phyloP scores from a whole-genome alignment of 2,329 filamentous ascomycete genomes.

The Alternaria viburni region DNA sequence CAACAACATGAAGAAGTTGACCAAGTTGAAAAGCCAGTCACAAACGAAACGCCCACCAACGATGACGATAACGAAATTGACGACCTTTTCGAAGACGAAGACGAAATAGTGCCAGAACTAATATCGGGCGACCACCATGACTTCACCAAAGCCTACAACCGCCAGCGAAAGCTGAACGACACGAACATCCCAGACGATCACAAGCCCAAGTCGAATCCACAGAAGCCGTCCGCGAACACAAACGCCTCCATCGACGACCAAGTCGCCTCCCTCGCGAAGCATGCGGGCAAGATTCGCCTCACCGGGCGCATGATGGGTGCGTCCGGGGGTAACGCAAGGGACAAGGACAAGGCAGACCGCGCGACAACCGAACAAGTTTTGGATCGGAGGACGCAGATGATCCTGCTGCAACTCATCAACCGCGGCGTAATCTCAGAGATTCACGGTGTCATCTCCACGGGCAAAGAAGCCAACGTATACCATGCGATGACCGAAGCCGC shows the following conservation, averaged over 20 bases:
- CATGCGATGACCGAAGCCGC: conserved; percentile 74
- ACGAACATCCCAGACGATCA: conserved; percentile 56
- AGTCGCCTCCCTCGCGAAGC: conserved; percentile 79
- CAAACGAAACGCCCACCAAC: conserved; percentile 34
- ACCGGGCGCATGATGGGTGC: conserved; percentile 64
- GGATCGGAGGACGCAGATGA: conserved; percentile 93
- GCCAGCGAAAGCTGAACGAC: conserved; percentile 73
- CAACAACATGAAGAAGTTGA: conserved; percentile 12
- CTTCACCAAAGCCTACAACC: conserved; percentile 86
- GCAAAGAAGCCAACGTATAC: conserved; percentile 98
- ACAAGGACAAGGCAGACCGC: conserved; percentile 88
- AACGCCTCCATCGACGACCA: conserved; percentile 84
- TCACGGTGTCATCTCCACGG: conserved; percentile 93
- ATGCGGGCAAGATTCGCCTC: conserved; percentile 84
- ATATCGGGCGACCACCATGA: conserved; percentile 67
- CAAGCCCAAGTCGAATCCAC: conserved; percentile 75
- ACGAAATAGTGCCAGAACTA: conserved; percentile 62
- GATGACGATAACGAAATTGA: conserved; percentile 68
- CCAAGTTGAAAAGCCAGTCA: conserved; percentile 6
- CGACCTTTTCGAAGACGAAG: conserved; percentile 65
- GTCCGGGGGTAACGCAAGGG: conserved; percentile 54
- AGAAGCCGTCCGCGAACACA: conserved; percentile 74
- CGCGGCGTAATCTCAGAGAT: conserved; percentile 86
- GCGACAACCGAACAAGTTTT: conserved; percentile 95
- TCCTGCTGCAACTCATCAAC: conserved; percentile 95